Base-by-base conservation (phyloP, 2,329 filamentous ascomycete species). In the Aspergillus intermedius region DNA sequence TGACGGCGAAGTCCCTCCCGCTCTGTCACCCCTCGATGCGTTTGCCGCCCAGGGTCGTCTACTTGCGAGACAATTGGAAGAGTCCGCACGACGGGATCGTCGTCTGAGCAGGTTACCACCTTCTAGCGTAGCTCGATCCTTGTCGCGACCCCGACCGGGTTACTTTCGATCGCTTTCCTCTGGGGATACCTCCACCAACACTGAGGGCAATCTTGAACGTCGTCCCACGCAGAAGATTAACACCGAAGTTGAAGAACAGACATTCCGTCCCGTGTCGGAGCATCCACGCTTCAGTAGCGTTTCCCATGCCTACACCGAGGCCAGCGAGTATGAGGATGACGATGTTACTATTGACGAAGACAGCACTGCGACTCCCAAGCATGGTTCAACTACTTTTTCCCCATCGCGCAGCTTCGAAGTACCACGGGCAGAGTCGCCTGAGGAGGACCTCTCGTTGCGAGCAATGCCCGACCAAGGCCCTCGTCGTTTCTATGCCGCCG, bases 21-120 rank as follows among this genome's bases (percentile, higher is more conserved):
- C 93, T 46, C 78, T 97, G 49, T 97, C 93, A 6, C 93, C 93
- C 9, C 80, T 98, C 55, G 93, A 98, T 77, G 91, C 91, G 43
- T 94, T 98, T 65, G 91, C 91, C 19, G 79, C 91, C 53, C 91
- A 97, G 65, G 94, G 91, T 60, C 85, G 91, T 49, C 74, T 94
- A 59, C 79, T 98, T 45, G 90, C 90, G 35, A 87, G 83, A 70
- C 87, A 95, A 69, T 81, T 98, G 52, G 86, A 95, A 67, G 85
- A 93, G 58, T 84, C 81, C 54, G 80, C 82, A 61, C 83, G 81
- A 62, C 80, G 81, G 53, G 90, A 88, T 44, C 82, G 84, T 55
- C 82, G 91, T 49, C 80, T 96, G 71, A 96, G 91, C 71, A 81
- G 91, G 39, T 74, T 97, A 40, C 88, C 91, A 3, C 89, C 90